Conservation (phyloP, 768 basidiomycete species). For the Tulasnella calospora region DNA sequence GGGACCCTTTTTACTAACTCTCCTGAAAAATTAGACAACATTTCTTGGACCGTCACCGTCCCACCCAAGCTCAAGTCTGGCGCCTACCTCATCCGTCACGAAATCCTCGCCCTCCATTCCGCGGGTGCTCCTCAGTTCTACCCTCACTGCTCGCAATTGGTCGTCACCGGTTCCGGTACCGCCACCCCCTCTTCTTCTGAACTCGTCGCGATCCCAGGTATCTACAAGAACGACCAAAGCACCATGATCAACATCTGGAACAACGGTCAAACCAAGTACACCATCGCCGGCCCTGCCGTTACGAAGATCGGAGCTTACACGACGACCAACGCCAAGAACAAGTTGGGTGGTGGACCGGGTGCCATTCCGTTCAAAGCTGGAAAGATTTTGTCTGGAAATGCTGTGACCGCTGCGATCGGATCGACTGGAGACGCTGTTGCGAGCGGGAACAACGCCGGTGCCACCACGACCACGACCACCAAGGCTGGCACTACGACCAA, state of each 20-base stretch:
- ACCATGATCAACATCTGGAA: constrained; percentile 23
- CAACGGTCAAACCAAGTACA: constrained; percentile 18
- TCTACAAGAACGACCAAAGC: constrained; percentile 22
- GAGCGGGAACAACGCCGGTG: neutral
- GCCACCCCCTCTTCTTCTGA: constrained; percentile 18
- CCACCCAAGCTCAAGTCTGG: constrained; percentile 21
- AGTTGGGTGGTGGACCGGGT: neutral
- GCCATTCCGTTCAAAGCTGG: neutral
- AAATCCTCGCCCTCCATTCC: constrained; percentile 20
- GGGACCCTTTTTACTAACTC: neutral
- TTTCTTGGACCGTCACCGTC: constrained; percentile 22
- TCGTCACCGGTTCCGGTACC: constrained; percentile 18
- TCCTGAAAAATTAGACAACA: neutral
- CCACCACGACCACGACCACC: neutral
- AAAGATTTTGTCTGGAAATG: constrained; percentile 1
- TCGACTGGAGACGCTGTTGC: neutral
- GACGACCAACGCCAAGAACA: neutral
- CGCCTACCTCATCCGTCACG: constrained; percentile 20
- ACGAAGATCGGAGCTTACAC: neutral
- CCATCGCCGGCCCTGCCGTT: constrained; percentile 20
- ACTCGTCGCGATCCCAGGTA: constrained; percentile 21
- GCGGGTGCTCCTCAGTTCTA: constrained; percentile 26
- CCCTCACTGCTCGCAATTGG: constrained; percentile 24
- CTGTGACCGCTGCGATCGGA: neutral
- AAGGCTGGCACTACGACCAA: neutral